Base-by-base conservation (phyloP, 805 yeast species). In the Cyberlindnera galapagoensis region DNA sequence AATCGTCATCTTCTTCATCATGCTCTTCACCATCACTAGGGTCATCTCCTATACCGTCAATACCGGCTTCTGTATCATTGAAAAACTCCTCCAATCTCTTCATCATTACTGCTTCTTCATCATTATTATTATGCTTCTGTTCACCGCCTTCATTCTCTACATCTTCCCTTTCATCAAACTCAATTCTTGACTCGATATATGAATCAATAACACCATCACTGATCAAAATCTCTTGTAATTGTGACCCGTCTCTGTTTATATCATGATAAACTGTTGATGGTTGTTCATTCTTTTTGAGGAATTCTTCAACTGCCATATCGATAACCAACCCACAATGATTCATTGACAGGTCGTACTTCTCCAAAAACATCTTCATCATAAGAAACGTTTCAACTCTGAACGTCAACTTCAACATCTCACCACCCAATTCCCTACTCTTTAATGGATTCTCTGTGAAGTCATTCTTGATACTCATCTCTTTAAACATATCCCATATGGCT, bases 171-270 rank as follows among this genome's bases (percentile, higher is more conserved):
- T 33, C 18, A 4, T 42, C 40, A 18, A 43, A 43, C 6, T 33
- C 37, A 10, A 46, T 20, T 14, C 33, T 43, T 30, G 45, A 50
- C 24, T 28, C 39, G 9, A 28, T 36, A 13, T 18, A 3, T 13
- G 37, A 17, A 2, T 43, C 35, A 9, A 47, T 43, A 4, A 31
- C 27, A 19, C 46, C 26, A 7, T 33, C 41, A 30, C 41, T 43
- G 18, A 54, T 21, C 18, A 62, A 40, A 26, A 56, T 59, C 5
- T 24, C 35, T 34, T 61, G 66, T 21, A 62, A 31, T 1, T 28
- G n/a, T n/a, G n/a, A n/a, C n/a, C n/a, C n/a, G n/a, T n/a, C n/a
- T n/a, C n/a, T n/a, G n/a, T n/a, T n/a, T n/a, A n/a, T n/a, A n/a
- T n/a, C n/a, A n/a, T n/a, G n/a, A n/a, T n/a, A n/a, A n/a, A n/a